A percentile compares a stretch with the other conserved stretches of the same genome.
Evolutionary conservation across 768 basidiomycete species (phyloP).

Genomic region (Boletus rufocinnamomeus): DNA sequence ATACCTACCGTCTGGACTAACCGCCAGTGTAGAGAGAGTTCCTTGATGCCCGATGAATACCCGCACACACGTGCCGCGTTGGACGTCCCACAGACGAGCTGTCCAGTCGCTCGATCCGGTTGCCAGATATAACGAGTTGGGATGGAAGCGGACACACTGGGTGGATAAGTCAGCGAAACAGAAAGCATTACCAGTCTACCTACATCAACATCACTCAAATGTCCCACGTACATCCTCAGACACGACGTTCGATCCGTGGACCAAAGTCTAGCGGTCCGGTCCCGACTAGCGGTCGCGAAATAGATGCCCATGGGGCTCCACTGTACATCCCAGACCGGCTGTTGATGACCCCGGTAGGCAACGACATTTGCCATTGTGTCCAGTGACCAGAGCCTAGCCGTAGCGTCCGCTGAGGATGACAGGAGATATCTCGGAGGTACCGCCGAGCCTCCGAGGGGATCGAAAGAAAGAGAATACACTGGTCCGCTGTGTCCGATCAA

Average conservation of each 20-base stretch:
- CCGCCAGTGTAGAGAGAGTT: conserved; percentile 77
- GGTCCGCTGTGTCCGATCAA: conserved; percentile 96
- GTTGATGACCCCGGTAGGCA: conserved; percentile 93
- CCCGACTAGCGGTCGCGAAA: conserved; percentile 93
- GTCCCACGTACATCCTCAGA: conserved; percentile 91
- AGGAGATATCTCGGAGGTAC: conserved; percentile 84
- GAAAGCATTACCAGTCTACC: conserved; percentile 35
- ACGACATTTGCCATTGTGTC: conserved; percentile 94
- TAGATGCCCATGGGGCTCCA: conserved; percentile 99
- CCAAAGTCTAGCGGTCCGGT: conserved; percentile 95
- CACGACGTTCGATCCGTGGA: conserved; percentile 88
- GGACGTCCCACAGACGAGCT: conserved; percentile 97
- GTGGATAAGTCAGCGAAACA: conserved; percentile 5
- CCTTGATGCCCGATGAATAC: conserved; percentile 97
- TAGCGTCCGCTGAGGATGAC: conserved; percentile 91
- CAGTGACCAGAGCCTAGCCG: conserved; percentile 90
- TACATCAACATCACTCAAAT: conserved; percentile 96
- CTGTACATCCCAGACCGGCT: conserved; percentile 98
- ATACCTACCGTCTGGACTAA: conserved; percentile 93
- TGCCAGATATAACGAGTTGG: conserved; percentile 95
- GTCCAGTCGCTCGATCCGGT: conserved; percentile 98
- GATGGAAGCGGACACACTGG: conserved; percentile 94
- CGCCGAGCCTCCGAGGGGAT: conserved; percentile 86
- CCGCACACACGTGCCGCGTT: conserved; percentile 88
- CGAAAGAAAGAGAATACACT: conserved; percentile 92